Base-by-base conservation (phyloP, 2,329 filamentous ascomycete species). In the Xylaria arbuscula region DNA sequence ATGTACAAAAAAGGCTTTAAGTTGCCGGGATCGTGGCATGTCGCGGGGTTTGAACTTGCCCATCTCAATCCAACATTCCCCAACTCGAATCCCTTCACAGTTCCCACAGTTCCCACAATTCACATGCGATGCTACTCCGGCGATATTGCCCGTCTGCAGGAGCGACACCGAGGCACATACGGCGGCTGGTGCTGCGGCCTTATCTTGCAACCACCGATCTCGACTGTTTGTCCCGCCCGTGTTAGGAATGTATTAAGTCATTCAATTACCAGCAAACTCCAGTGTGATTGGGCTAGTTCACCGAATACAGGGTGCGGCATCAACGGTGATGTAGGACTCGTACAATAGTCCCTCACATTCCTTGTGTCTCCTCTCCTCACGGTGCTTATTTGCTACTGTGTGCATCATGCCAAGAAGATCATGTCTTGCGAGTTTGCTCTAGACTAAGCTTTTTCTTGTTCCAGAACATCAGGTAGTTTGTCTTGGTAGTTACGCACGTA, bases 21-120 rank as follows among this genome's bases (percentile, higher is more conserved):
- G 50, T 53, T 61, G 7, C 67, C 67, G 58, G 63, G 54, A 24
- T 42, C 58, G 58, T 63, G 48, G 42, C 38, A 57, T 32, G 63
- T 50, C 62, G 6, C 67, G 53, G 66, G 62, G 66, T 65, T 68
- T 68, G 66, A 47, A 47, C 55, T 47, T 55, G 42, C 34, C 38
- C 22, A 62, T 57, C 28, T n/a, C 11, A 15, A 59, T 13, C 13
- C 11, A 48, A n/a, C 38, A 38, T 48, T 54, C 32, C 48, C 48
- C 65, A 54, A 42, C 51, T 38, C 24, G 15, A 15, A 51, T 51
- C 22, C 48, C 48, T 51, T 28, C 22, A 34, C 4, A 19, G 3
- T 32, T 9, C 28, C 22, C 36, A 32, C 47, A 15, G 47, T 38
- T 38, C 60, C 48, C 40, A 48, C 48, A 36, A 32, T 13, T 56